Evolutionary conservation across 345 rosid species (phyloP).

Genomic region (Microthlaspi erraticum): DNA sequence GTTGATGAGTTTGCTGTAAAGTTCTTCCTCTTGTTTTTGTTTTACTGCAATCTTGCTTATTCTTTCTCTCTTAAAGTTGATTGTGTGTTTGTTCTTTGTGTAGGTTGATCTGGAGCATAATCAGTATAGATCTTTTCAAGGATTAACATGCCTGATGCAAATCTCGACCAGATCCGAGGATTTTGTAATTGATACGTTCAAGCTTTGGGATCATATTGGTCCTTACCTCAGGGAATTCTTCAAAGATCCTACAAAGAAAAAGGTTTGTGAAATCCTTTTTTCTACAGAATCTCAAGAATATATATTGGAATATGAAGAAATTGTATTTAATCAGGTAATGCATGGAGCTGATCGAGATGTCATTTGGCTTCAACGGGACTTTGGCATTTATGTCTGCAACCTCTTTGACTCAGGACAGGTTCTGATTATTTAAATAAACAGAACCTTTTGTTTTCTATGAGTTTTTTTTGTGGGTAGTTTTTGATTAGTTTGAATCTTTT

Average conservation of each 20-base stretch:
- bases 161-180: conserved; percentile 93
- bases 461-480: background rate
- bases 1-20: conserved; percentile 87
- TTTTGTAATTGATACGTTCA: conserved; percentile 79
- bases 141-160: conserved; percentile 97
- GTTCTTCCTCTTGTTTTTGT: background rate
- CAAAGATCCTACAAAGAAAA: conserved; percentile 87
- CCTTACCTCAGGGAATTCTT: conserved; percentile 85
- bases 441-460: background rate
- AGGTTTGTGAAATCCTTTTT: conserved; percentile 53
- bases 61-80: background rate
- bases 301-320: conserved; percentile 40
- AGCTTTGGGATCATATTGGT: conserved; percentile 85
- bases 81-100: conserved; percentile 22
- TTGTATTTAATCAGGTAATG: conserved; percentile 69
- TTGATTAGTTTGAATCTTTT: conserved; percentile 10
- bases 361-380: conserved; percentile 95
- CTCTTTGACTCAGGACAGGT: conserved; percentile 99
- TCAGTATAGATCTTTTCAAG: conserved; percentile 95
- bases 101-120: conserved; percentile 99
- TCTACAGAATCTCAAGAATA: conserved; percentile 8
- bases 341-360: conserved; percentile 99
- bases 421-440: conserved; percentile 14
- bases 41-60: conserved; percentile 3
- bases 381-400: conserved; percentile 95